Conservation (phyloP, 805 yeast species). For the Metschnikowia hibisci region DNA sequence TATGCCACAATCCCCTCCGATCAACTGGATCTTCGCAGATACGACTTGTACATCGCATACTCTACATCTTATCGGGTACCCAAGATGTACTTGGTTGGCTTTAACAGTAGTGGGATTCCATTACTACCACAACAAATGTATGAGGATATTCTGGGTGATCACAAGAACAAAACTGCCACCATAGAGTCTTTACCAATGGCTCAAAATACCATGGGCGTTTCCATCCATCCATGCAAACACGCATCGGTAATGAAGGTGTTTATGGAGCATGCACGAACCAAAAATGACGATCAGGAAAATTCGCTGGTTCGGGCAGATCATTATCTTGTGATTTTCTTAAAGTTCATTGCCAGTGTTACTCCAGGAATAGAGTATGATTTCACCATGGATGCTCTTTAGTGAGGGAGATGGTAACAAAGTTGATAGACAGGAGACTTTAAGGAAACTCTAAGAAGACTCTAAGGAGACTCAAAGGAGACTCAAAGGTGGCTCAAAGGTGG, state of each 20-base stretch:
- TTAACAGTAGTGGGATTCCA: constrained; percentile 78
- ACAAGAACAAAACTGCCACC: constrained; percentile 93
- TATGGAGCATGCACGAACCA: constrained; percentile 64
- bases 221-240: constrained; percentile 95
- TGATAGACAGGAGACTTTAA: not conserved
- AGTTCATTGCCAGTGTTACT: constrained; percentile 93
- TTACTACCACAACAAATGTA: constrained; percentile 86
- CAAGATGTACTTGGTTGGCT: constrained; percentile 88
- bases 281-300: constrained; percentile 18
- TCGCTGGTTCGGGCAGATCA: constrained; percentile 78
- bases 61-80: constrained; percentile 96
- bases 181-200: constrained; percentile 89
- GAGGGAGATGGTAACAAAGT: constrained; percentile 1
- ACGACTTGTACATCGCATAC: constrained; percentile 87
- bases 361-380: constrained; percentile 97
- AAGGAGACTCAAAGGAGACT: no score
- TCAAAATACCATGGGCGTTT: constrained; percentile 69
- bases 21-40: constrained; percentile 50
- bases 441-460: no score
- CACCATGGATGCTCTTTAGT: constrained; percentile 91
- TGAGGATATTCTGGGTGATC: constrained; percentile 88
- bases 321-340: constrained; percentile 81
- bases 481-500: no score
- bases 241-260: constrained; percentile 90
- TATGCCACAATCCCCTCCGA: constrained; percentile 31